phyloP scores from a whole-genome alignment of 805 yeast genomes.

The Candida insectorum region DNA sequence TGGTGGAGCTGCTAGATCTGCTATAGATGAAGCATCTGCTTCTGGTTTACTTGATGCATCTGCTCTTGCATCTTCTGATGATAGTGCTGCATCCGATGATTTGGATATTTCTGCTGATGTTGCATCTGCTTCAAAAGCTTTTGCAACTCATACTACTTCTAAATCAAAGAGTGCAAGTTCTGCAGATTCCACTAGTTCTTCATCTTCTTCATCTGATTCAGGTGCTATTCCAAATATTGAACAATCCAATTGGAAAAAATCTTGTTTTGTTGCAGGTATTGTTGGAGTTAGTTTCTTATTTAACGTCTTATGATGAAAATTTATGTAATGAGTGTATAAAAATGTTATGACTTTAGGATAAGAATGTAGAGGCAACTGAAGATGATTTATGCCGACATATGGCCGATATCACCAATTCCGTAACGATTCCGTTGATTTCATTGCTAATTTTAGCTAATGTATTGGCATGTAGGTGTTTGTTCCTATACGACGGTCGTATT shows the following conservation, averaged over 20 bases:
- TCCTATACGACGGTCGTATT: no score
- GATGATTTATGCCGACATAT: no score
- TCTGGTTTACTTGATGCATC: slow-evolving; percentile 12
- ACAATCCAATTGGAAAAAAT: slow-evolving; percentile 33
- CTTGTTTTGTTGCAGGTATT: slow-evolving; percentile 32
- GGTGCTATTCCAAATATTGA: slow-evolving; percentile 16
- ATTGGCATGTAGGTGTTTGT: no score
- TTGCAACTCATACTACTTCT: slow-evolving; percentile 2
- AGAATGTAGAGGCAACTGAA: no score
- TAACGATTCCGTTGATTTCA: no score
- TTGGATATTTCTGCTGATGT: slow-evolving; percentile 11
- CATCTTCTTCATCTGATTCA: slow-evolving; percentile 14
- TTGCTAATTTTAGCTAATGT: no score
- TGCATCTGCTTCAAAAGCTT: slow-evolving; percentile 8
- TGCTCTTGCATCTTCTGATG: slow-evolving; percentile 13
- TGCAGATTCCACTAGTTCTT: slow-evolving; percentile 3
- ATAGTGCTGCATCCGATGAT: slow-evolving; percentile 6
- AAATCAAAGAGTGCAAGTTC: slow-evolving; percentile 5
- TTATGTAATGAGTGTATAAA: slow-evolving; percentile 1
- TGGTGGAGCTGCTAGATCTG: slow-evolving; percentile 12
- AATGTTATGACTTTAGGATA: no score
- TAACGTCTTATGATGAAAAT: slow-evolving; percentile 18
- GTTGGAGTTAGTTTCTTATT: slow-evolving; percentile 33
- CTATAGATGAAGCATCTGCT: slow-evolving; percentile 6
- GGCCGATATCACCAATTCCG: no score